Conservation (phyloP, 2,329 filamentous ascomycete genomes). For the Hortaea werneckii region DNA sequence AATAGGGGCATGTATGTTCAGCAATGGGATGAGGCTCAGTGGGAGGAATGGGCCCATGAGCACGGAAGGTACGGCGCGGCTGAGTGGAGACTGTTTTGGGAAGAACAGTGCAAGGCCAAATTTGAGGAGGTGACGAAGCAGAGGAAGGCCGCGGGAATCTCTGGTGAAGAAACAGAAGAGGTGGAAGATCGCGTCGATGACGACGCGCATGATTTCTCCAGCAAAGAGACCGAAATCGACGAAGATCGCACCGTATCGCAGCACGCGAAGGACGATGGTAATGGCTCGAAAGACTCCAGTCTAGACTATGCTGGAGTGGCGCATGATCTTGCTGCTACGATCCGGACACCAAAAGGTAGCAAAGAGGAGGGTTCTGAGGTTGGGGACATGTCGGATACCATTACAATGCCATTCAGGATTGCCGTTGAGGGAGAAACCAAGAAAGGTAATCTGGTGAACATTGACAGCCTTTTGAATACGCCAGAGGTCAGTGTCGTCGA, state of each 20-base stretch:
- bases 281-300: too few species aligned
- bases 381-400: too few species aligned
- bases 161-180: neutral
- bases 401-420: too few species aligned
- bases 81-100: constrained; percentile 16
- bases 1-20: constrained; percentile 9
- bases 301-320: too few species aligned
- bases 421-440: too few species aligned
- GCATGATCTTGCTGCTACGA: too few species aligned
- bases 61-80: constrained; percentile 4
- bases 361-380: too few species aligned
- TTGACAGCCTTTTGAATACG: too few species aligned
- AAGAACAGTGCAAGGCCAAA: constrained; percentile 11
- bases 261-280: neutral
- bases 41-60: constrained; percentile 7
- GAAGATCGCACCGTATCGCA: neutral
- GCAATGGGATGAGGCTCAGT: constrained; percentile 6
- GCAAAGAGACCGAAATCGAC: neutral
- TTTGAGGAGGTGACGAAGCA: constrained; percentile 7
- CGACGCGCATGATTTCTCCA: neutral
- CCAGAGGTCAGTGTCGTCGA: too few species aligned
- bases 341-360: too few species aligned
- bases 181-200: neutral
- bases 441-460: neutral
- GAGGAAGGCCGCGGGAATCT: neutral